Evolutionary conservation across 2,329 filamentous ascomycete species (phyloP).

Genomic region (Penicillium sp.): DNA sequence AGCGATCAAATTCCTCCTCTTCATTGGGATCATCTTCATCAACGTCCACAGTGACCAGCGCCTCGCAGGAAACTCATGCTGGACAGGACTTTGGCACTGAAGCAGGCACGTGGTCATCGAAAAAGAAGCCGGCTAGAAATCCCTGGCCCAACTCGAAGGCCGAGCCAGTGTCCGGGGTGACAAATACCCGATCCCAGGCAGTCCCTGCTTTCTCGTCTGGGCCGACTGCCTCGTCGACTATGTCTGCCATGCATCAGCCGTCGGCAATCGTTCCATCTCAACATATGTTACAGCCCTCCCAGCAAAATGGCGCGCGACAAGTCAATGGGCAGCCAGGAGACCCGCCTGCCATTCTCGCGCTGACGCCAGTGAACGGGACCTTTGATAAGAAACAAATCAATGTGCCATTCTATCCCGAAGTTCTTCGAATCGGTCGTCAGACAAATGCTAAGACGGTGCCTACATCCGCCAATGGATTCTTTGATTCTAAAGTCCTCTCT

Average conservation of each 20-base stretch:
- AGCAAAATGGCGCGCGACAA: slow-evolving; percentile 52
- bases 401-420: slow-evolving; percentile 90
- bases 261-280: slow-evolving; percentile 62
- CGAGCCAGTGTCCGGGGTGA: slow-evolving; percentile 58
- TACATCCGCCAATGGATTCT: slow-evolving; percentile 85
- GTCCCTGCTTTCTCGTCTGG: slow-evolving; percentile 55
- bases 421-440: slow-evolving; percentile 86
- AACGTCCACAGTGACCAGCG: slow-evolving; percentile 40
- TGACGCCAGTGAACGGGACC: slow-evolving; percentile 87
- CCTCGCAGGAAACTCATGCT: slow-evolving; percentile 35
- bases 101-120: slow-evolving; percentile 37
- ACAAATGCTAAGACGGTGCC: slow-evolving; percentile 96
- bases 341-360: slow-evolving; percentile 71
- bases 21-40: slow-evolving; percentile 63
- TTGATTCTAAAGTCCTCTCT: slow-evolving; percentile 96
- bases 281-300: slow-evolving; percentile 59
- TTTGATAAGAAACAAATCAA: slow-evolving; percentile 96
- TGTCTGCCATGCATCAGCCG: slow-evolving; percentile 59
- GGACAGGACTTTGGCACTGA: slow-evolving; percentile 35
- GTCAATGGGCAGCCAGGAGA: slow-evolving; percentile 46
- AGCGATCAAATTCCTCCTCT: slow-evolving; percentile 85
- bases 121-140: slow-evolving; percentile 47
- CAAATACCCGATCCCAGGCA: slow-evolving; percentile 56
- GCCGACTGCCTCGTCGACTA: slow-evolving; percentile 54
- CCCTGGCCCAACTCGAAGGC: slow-evolving; percentile 62